A percentile compares a stretch with the other conserved stretches of the same genome.
Evolutionary conservation across 805 yeast genomes (phyloP).

Genomic region (Starmerella bacillaris): DNA sequence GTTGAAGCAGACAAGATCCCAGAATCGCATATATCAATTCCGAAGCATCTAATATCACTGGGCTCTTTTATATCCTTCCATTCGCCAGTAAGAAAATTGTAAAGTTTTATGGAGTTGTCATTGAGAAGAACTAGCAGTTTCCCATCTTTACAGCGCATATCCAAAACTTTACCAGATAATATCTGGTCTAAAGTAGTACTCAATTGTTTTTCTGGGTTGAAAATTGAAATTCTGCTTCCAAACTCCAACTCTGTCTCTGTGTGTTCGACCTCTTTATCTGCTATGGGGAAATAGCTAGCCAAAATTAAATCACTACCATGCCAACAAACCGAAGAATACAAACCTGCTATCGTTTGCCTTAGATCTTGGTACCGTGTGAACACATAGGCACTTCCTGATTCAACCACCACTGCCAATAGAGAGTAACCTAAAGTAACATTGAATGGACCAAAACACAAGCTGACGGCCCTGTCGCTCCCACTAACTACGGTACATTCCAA

Average conservation of each 20-base stretch:
- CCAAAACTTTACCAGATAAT: slow-evolving; percentile 4
- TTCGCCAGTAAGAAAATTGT: not conserved
- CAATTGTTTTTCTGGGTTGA: not conserved
- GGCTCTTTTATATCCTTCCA: not conserved
- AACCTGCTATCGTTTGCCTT: no score
- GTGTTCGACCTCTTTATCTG: no score
- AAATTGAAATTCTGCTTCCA: no score
- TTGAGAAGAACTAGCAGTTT: not conserved
- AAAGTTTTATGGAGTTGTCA: not conserved
- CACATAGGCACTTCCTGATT: not conserved
- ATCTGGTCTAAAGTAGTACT: not conserved
- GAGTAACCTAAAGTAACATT: not conserved
- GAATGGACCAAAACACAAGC: not conserved
- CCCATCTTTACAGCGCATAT: slow-evolving; percentile 9
- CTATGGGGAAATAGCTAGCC: not conserved
- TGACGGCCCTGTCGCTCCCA: not conserved
- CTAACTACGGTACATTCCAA: no score
- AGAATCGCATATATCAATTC: not conserved
- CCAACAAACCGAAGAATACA: not conserved
- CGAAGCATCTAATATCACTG: not conserved
- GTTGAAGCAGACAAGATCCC: not conserved
- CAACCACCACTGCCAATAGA: not conserved
- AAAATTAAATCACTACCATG: not conserved
- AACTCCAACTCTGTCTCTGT: no score
- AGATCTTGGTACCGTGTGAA: no score